Base-by-base conservation (phyloP, 1,139 yeast genomes). In the Geotrichum australiense region DNA sequence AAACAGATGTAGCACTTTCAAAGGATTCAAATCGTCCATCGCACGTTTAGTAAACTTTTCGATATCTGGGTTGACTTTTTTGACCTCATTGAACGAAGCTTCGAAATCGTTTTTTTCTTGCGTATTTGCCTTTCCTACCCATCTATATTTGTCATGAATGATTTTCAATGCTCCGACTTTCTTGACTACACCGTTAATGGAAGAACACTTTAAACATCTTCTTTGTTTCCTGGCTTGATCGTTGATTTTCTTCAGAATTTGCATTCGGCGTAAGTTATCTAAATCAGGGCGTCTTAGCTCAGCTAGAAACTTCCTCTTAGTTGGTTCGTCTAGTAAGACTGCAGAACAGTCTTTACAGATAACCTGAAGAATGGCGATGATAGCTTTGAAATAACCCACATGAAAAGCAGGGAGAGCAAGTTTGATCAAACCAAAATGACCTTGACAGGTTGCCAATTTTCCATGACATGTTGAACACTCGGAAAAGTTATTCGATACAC, bases 171-270 rank as follows among this genome's bases (percentile, higher is more conserved):
- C 91, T 2, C 97, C 98, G 2, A 96, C 96, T 60, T 87, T 91
- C 61, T 93, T 93, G 24, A 93, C 98, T 44, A 91, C 97, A 53
- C 99, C 99, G 57, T 93, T 91, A 39, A 89, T 69, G 18, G 89
- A 80, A 54, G 85, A 83, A 68, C 99, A 93, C 37, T 77, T 69
- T 33, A 86, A 67, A 61, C 99, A 93, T 53, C 94, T 71, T 56
- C 98, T 74, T 64, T 89, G 96, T 56, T 93, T 93, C 57, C 89
- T 89, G 62, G 97, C 89, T 66, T 89, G 97, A 47, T 89, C 97
- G 50, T 81, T 68, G 49, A 91, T 71, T 55, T 75, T 78, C 63
- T 84, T 91, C 54, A 93, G 67, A 45, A 86, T 75, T 55, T 78
- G 84, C 96, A 91, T 89, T 56, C 96, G 73, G 55, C 95, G 75